Conservation (phyloP, 148 eudicot genomes). For the Polygonum aviculare region DNA sequence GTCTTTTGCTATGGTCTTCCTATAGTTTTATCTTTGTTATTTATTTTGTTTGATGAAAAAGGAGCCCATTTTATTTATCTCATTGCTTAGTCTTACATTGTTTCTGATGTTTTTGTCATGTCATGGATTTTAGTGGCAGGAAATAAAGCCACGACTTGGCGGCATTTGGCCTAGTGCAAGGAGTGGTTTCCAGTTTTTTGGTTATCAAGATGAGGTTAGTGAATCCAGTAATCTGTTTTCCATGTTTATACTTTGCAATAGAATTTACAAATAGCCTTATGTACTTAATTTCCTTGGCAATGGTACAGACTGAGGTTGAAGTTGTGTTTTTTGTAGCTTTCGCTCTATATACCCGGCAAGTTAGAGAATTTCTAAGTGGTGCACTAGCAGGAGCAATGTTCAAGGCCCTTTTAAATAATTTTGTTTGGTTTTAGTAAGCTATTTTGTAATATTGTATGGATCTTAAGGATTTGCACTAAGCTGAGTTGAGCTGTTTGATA, state of each 20-base stretch:
- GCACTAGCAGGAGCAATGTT: too few species aligned
- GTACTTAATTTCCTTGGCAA: neutral
- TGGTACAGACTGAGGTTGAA: neutral
- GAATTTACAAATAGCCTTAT: neutral
- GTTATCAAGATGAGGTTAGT: conserved; percentile 91
- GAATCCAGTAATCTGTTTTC: neutral
- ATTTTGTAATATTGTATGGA: neutral
- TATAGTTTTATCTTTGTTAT: neutral
- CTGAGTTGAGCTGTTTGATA: neutral
- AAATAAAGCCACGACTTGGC: conserved; percentile 82
- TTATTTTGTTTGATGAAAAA: neutral
- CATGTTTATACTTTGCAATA: neutral
- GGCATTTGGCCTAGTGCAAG: conserved; percentile 95
- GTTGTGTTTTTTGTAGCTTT: neutral
- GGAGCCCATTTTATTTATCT: neutral
- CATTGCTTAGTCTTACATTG: neutral
- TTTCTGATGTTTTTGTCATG: conserved; percentile 12
- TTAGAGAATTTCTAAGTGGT: too few species aligned
- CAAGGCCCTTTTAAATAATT: neutral
- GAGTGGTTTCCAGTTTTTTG: conserved; percentile 90
- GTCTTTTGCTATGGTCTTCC: neutral
- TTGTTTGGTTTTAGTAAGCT: neutral
- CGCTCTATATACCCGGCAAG: neutral
- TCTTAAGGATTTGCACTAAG: neutral
- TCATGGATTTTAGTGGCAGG: conserved; percentile 71